Evolutionary conservation across 345 rosid genomes (phyloP).

Genomic region (Hibiscus mutabilis): DNA sequence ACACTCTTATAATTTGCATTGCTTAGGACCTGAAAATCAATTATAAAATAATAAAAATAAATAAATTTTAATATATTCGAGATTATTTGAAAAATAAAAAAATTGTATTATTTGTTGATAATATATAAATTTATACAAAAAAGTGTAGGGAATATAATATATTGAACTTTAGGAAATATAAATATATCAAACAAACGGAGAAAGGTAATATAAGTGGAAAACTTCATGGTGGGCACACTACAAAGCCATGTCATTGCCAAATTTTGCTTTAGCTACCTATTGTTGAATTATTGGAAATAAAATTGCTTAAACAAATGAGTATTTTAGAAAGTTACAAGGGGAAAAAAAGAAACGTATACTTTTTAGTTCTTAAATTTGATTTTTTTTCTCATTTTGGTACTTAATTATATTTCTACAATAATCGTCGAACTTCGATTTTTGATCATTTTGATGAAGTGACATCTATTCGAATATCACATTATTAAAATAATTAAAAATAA

Average conservation of each 20-base stretch:
- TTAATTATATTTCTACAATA: too few relatives aligned
- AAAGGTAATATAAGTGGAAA: neutral
- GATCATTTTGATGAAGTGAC: too few relatives aligned
- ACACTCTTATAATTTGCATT: conserved; percentile 82
- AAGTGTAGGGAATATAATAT: neutral
- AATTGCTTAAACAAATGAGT: neutral
- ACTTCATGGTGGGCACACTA: neutral
- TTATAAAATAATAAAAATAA: neutral
- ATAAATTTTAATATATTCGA: neutral
- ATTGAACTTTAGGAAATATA: neutral
- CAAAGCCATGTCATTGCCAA: conserved; percentile 3
- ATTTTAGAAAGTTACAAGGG: neutral
- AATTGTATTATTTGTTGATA: too few relatives aligned
- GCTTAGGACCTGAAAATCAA: conserved; percentile 56
- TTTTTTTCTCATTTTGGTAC: too few relatives aligned
- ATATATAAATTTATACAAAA: too few relatives aligned
- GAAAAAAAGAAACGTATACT: neutral
- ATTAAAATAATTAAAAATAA: too few relatives aligned
- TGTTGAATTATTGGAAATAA: neutral
- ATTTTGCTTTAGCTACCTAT: neutral
- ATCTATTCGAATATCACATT: too few relatives aligned
- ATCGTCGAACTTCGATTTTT: too few relatives aligned
- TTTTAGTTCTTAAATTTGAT: too few relatives aligned
- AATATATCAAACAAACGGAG: neutral
- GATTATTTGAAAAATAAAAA: too few relatives aligned